A percentile compares a stretch with the other conserved stretches of the same genome.
Evolutionary conservation across 805 yeast species (phyloP).

Genomic region (Starmerella bombicola): DNA sequence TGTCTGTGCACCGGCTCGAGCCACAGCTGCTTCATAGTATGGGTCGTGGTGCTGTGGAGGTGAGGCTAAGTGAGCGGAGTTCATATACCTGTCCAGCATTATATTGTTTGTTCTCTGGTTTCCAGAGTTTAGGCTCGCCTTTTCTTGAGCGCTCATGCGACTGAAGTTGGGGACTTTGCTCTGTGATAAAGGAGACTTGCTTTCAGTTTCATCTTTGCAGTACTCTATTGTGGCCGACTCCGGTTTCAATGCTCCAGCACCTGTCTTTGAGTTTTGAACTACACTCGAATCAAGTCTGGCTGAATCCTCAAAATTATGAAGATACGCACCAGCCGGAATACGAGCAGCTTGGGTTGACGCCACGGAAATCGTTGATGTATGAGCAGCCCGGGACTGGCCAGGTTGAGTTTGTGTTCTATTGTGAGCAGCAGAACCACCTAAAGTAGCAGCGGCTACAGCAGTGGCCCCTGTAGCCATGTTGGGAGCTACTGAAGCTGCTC

Average conservation of each 20-base stretch:
- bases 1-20: slow-evolving; percentile 3
- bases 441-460: not conserved
- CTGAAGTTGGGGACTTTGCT: slow-evolving; percentile 17
- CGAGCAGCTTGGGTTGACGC: slow-evolving; percentile 13
- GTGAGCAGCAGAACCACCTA: not conserved
- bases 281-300: slow-evolving; percentile 25
- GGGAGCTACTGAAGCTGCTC: slow-evolving; percentile 3
- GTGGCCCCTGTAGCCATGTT: slow-evolving; percentile 3
- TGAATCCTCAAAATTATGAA: slow-evolving; percentile 21
- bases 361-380: slow-evolving; percentile 6
- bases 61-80: not conserved
- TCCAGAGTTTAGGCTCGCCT: not conserved
- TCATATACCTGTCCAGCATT: slow-evolving; percentile 10
- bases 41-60: slow-evolving; percentile 1
- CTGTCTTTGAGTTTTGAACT: slow-evolving; percentile 24
- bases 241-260: not conserved
- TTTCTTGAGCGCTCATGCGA: slow-evolving; percentile 11
- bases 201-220: slow-evolving; percentile 7
- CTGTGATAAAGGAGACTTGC: slow-evolving; percentile 4
- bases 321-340: slow-evolving; percentile 27
- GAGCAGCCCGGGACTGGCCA: not conserved
- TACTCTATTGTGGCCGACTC: slow-evolving; percentile 9
- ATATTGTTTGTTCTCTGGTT: slow-evolving; percentile 1
- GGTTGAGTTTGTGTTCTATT: not conserved
- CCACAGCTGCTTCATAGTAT: slow-evolving; percentile 7